phyloP scores from a whole-genome alignment of 768 basidiomycete species.

The Lactifluus echinatus region DNA sequence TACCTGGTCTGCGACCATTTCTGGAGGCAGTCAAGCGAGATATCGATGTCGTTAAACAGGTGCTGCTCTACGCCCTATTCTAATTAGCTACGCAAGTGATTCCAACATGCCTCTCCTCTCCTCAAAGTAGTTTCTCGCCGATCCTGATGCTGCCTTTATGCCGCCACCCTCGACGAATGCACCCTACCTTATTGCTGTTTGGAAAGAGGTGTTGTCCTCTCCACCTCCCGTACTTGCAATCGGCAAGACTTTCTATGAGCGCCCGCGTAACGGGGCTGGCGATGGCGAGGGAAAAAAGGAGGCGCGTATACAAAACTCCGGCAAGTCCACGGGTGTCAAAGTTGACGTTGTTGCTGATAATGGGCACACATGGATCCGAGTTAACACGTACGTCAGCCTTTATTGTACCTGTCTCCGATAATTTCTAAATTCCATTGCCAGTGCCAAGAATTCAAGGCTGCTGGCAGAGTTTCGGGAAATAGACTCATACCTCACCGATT shows the following conservation, averaged over 20 bases:
- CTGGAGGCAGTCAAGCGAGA: slow-evolving; percentile 38
- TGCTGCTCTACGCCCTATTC: slow-evolving; percentile 20
- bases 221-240: slow-evolving; percentile 48
- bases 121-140: slow-evolving; percentile 53
- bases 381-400: slow-evolving; percentile 68
- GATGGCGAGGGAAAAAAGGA: neutral
- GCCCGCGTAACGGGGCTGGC: neutral
- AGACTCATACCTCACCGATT: slow-evolving; percentile 69
- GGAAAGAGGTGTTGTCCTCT: slow-evolving; percentile 66
- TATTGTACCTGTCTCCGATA: slow-evolving; percentile 4
- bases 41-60: slow-evolving; percentile 34
- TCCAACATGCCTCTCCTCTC: neutral
- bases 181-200: slow-evolving; percentile 72
- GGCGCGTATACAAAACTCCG: slow-evolving; percentile 14
- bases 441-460: slow-evolving; percentile 69
- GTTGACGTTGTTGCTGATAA: slow-evolving; percentile 75
- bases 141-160: slow-evolving; percentile 35
- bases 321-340: slow-evolving; percentile 37
- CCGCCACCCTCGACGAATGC: slow-evolving; percentile 66
- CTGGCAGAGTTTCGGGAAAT: slow-evolving; percentile 76
- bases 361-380: slow-evolving; percentile 70
- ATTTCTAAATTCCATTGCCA: slow-evolving; percentile 26
- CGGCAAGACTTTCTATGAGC: slow-evolving; percentile 42
- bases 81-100: slow-evolving; percentile 8
- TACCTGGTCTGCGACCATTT: slow-evolving; percentile 36